Conservation (phyloP, 768 basidiomycete species). For the Piloderma croceum region DNA sequence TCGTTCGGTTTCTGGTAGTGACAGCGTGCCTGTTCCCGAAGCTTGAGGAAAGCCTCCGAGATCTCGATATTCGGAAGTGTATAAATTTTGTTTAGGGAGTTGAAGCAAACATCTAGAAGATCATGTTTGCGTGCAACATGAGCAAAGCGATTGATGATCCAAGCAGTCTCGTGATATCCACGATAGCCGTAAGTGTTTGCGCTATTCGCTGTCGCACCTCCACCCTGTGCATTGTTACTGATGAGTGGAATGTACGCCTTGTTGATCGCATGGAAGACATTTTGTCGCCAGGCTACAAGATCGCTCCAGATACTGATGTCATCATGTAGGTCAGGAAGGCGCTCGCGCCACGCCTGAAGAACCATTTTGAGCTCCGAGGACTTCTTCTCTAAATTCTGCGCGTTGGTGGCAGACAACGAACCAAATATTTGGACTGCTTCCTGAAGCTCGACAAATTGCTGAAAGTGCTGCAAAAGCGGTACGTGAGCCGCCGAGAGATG, state of each 20-base stretch:
- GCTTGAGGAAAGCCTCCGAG: conserved; percentile 97
- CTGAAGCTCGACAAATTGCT: conserved; percentile 96
- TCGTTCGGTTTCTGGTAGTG: conserved; percentile 95
- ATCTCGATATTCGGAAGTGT: conserved; percentile 99
- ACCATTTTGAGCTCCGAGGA: conserved; percentile 95
- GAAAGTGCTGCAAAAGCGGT: conserved; percentile 93
- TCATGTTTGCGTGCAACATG: conserved; percentile 98
- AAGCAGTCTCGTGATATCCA: conserved; percentile 98
- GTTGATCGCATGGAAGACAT: conserved; percentile 96
- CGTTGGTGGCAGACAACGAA: conserved; percentile 79
- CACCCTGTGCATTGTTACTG: conserved; percentile 41
- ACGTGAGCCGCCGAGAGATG: conserved; percentile 90
- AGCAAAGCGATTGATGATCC: conserved; percentile 99
- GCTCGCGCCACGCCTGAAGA: conserved; percentile 94
- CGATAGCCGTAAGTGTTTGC: conserved; percentile 86
- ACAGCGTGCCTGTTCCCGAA: conserved; percentile 96
- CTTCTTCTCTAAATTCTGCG: conserved; percentile 87
- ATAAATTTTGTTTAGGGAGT: conserved; percentile 93
- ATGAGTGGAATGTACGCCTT: conserved; percentile 94
- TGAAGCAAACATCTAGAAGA: conserved; percentile 92
- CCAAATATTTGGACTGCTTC: conserved; percentile 95
- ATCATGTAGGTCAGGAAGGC: conserved; percentile 91
- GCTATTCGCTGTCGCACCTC: conserved; percentile 46
- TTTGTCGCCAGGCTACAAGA: conserved; percentile 98
- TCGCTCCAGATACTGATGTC: conserved; percentile 99